Percentiles rank a stretch among this genome's conserved stretches.
Conservation (phyloP, 2,329 filamentous ascomycete species). For the Zasmidium angulare region DNA sequence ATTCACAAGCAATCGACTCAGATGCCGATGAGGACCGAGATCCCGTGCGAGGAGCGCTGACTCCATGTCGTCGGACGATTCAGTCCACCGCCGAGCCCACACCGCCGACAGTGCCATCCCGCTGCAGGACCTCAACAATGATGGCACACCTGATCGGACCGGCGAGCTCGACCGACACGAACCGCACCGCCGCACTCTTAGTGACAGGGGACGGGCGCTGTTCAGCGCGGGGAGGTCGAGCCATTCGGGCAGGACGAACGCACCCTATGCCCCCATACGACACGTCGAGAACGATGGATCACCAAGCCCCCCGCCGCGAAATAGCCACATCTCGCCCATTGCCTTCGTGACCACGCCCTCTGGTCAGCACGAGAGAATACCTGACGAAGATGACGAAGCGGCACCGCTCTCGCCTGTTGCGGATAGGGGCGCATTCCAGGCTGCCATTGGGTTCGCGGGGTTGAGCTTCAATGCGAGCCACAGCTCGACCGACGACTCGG, state of each 20-base stretch:
- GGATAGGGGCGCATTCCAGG: slow-evolving; percentile 48
- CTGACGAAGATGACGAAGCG: slow-evolving; percentile 37
- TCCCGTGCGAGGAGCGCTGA: slow-evolving; percentile 15
- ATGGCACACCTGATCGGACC: slow-evolving; percentile 30
- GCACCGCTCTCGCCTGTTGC: slow-evolving; percentile 44
- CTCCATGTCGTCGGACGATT: slow-evolving; percentile 51
- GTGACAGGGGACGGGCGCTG: slow-evolving; percentile 49
- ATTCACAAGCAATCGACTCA: neutral
- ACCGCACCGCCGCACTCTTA: slow-evolving; percentile 46
- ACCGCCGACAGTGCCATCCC: slow-evolving; percentile 63
- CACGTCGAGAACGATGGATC: slow-evolving; percentile 44
- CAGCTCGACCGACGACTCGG: slow-evolving; percentile 23
- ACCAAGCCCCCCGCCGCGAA: slow-evolving; percentile 44
- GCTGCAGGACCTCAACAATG: slow-evolving; percentile 54
- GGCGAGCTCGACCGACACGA: slow-evolving; percentile 30
- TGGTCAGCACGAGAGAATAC: slow-evolving; percentile 32
- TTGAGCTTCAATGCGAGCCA: slow-evolving; percentile 45
- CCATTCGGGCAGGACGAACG: slow-evolving; percentile 9
- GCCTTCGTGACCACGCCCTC: slow-evolving; percentile 39
- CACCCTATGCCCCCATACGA: slow-evolving; percentile 51
- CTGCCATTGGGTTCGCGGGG: slow-evolving; percentile 50
- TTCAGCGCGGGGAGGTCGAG: slow-evolving; percentile 36
- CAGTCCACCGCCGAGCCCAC: slow-evolving; percentile 47
- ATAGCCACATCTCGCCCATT: slow-evolving; percentile 25
- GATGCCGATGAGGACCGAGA: slow-evolving; percentile 4